phyloP scores from a whole-genome alignment of 208 protist genomes.

The Leishmania mexicana region DNA sequence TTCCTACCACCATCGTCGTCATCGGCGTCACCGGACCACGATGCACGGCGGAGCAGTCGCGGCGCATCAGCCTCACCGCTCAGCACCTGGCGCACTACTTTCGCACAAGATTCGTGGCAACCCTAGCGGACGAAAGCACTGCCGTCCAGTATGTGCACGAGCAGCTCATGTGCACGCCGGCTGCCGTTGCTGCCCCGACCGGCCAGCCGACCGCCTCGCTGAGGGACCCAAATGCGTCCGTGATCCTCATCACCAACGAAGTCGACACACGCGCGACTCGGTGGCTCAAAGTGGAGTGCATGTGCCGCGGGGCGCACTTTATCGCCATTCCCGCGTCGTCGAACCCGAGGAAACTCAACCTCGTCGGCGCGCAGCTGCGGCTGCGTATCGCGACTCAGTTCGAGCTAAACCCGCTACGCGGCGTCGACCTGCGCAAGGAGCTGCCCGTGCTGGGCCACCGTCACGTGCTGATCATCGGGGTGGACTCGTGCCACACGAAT shows the following conservation, averaged over 20 bases:
- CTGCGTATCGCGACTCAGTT: slow-evolving; percentile 60
- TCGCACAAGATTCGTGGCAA: slow-evolving; percentile 38
- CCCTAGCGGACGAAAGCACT: slow-evolving; percentile 52
- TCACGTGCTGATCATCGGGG: slow-evolving; percentile 74
- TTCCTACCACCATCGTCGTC: slow-evolving; percentile 66
- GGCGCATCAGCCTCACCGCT: slow-evolving; percentile 42
- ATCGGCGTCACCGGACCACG: slow-evolving; percentile 55
- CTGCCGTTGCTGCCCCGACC: not conserved
- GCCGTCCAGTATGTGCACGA: slow-evolving; percentile 65
- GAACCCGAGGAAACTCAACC: slow-evolving; percentile 30
- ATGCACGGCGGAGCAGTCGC: slow-evolving; percentile 48
- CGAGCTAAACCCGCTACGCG: slow-evolving; percentile 69
- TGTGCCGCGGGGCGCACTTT: slow-evolving; percentile 74
- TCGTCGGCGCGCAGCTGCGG: slow-evolving; percentile 47
- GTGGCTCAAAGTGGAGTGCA: slow-evolving; percentile 81
- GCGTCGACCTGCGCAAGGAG: slow-evolving; percentile 64
- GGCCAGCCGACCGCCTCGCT: slow-evolving; percentile 6
- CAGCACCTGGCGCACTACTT: slow-evolving; percentile 69
- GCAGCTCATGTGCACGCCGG: slow-evolving; percentile 28
- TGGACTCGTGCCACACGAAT: slow-evolving; percentile 88
- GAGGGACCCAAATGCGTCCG: slow-evolving; percentile 58
- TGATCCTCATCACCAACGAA: slow-evolving; percentile 66
- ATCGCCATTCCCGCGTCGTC: slow-evolving; percentile 48
- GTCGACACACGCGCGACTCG: slow-evolving; percentile 60
- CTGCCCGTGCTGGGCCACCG: slow-evolving; percentile 61